These are phyloP conservation scores for Melastoma malabathricum DNA, from an alignment of 345 rosid genomes.

Conservation along the genomic window DNA sequence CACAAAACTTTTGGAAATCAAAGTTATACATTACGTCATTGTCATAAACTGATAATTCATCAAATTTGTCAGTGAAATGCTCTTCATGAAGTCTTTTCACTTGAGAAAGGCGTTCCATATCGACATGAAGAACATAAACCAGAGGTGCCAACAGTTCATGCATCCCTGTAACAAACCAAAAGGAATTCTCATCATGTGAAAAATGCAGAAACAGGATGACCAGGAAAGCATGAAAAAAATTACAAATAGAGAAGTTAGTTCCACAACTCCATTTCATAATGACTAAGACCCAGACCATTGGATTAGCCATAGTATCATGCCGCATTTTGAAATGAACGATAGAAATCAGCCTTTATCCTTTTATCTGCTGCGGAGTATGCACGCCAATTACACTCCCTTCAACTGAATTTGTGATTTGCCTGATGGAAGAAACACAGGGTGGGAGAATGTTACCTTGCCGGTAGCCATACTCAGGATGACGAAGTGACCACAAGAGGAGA, in stretches of 20 bases:
- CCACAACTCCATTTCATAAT: too few species aligned
- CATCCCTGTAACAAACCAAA: constrained; percentile 47
- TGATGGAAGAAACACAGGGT: too few species aligned
- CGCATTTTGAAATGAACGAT: too few species aligned
- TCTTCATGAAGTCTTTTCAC: constrained; percentile 72
- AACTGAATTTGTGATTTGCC: too few species aligned
- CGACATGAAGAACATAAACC: constrained; percentile 84
- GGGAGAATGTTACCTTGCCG: constrained; percentile 50
- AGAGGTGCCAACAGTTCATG: constrained; percentile 96
- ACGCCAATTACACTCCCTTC: too few species aligned
- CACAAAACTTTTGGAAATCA: constrained; percentile 63
- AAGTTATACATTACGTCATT: constrained; percentile 63
- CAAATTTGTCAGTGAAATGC: constrained; percentile 80
- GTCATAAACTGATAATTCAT: constrained; percentile 64
- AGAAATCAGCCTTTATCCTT: too few species aligned
- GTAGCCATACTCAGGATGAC: constrained; percentile 74
- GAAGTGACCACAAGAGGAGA: constrained; percentile 82
- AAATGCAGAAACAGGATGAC: background rate
- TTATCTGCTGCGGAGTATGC: too few species aligned
- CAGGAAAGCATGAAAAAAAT: too few species aligned
- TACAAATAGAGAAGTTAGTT: too few species aligned
- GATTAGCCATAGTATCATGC: too few species aligned
- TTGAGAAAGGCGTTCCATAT: constrained; percentile 62
- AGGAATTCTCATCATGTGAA: background rate
- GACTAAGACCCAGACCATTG: too few species aligned